Percentiles rank a stretch among this genome's conserved stretches.
Evolutionary conservation across 2,329 filamentous ascomycete genomes (phyloP).

Genomic region (Leptographium wingfieldii): DNA sequence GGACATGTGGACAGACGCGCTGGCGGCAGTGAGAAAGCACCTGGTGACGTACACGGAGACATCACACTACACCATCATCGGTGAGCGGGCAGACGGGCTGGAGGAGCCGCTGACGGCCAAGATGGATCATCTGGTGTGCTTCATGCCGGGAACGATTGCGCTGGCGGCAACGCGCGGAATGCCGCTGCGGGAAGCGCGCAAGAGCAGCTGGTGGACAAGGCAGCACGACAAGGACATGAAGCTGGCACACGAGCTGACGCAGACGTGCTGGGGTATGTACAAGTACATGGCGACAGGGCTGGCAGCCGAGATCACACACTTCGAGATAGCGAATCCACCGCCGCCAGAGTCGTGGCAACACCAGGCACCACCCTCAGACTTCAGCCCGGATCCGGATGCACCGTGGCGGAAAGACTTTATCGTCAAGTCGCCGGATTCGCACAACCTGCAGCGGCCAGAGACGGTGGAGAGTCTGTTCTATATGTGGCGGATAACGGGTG

Average conservation of each 20-base stretch:
- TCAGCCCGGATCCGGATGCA: constrained; percentile 39
- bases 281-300: constrained; percentile 78
- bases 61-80: constrained; percentile 76
- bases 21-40: constrained; percentile 79
- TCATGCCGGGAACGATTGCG: constrained; percentile 92
- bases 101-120: constrained; percentile 58
- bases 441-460: constrained; percentile 92
- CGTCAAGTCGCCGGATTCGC: constrained; percentile 69
- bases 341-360: constrained; percentile 44
- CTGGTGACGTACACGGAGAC: constrained; percentile 78
- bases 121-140: constrained; percentile 97
- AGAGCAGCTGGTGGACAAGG: constrained; percentile 58
- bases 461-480: constrained; percentile 95
- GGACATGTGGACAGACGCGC: constrained; percentile 83
- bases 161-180: constrained; percentile 72
- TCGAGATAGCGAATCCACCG: constrained; percentile 61
- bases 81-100: constrained; percentile 69
- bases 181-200: constrained; percentile 61
- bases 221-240: constrained; percentile 78
- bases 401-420: constrained; percentile 66
- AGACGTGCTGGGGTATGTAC: constrained; percentile 98
- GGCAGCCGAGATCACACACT: constrained; percentile 91
- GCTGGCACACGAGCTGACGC: constrained; percentile 80
- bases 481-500: constrained; percentile 96
- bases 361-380: constrained; percentile 31